Conservation (phyloP, 352 stramenopile genomes). For the Aphanomyces invadans region DNA sequence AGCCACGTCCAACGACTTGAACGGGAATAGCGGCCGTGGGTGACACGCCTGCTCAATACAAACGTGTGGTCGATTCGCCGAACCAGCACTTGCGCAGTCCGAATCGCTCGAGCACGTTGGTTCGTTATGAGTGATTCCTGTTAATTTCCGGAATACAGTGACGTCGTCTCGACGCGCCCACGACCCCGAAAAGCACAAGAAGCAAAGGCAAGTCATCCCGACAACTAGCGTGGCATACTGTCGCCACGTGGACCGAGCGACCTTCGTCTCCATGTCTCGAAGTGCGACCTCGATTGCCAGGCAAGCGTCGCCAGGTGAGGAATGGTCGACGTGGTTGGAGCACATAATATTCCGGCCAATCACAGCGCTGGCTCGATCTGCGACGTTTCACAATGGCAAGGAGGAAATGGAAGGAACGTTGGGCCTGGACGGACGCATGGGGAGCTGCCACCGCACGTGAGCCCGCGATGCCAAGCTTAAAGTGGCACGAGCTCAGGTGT, state of each 20-base stretch:
- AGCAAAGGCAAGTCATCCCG: neutral
- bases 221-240: neutral
- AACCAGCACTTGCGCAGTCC: neutral
- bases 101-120: neutral
- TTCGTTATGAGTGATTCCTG: neutral
- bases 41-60: constrained; percentile 47
- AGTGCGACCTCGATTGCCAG: neutral
- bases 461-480: too few relatives aligned
- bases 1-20: constrained; percentile 42
- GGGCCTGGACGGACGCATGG: too few relatives aligned
- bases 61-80: constrained; percentile 16
- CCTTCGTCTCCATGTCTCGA: neutral
- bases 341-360: neutral
- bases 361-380: neutral
- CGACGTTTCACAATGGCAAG: neutral
- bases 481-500: too few relatives aligned
- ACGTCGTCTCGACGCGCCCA: neutral
- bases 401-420: neutral
- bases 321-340: neutral
- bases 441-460: too few relatives aligned
- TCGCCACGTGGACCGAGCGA: neutral
- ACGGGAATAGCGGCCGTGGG: constrained; percentile 49
- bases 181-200: neutral
- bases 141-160: neutral
- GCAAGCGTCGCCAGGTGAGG: neutral